Evolutionary conservation across 2,329 filamentous ascomycete species (phyloP), one percentile per base, ranked within the genome.

Genomic region (Aspergillus pseudonomiae): DNA sequence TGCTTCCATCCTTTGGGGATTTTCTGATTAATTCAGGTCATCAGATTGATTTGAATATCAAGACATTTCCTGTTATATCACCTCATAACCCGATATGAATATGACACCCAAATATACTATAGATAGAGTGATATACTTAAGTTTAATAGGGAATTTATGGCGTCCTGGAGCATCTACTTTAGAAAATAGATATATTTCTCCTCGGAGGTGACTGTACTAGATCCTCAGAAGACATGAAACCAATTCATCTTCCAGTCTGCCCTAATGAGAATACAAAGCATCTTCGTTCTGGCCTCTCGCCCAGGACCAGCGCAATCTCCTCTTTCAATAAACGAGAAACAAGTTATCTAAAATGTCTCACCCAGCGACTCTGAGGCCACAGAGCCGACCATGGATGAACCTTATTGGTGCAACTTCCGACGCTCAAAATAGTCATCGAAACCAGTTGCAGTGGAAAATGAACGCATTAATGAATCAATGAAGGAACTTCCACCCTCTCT

Each of bases 271-370:
- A 28, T 48, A 12, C 24, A 50, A n/a, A 50, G 2, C 46, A 50
- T 30, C 46, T 30, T 6, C 26, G 24, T 9, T 14, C 19, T 50
- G 26, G 26, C 24, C 16, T 19, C 26, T 28, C 14, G 50, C 24
- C 28, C 4, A 12, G 19, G 11, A 19, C 16, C 11, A 32, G 10
- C 30, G 50, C 11, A 53, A 53, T 53, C 19, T 53, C 24, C 26
- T 50, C 46, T 19, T 50, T 30, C 43, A 30, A 30, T 50, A 30
- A 50, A 30, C 46, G 16, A 50, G 26, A 52, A 32, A 32, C 48
- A 32, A 11, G 10, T 55, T 55, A 55, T 26, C 32, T 55, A 55
- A 55, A 55, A 24, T 55, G 32, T 55, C 52, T 55, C 52, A 55
- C 52, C 32, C 21, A 26, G 12, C 4, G 52, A 36, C 32, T 55